These are phyloP conservation scores for Diplosphaera chodatii DNA, from an alignment of 139 green algal species.

Conservation along the genomic window DNA sequence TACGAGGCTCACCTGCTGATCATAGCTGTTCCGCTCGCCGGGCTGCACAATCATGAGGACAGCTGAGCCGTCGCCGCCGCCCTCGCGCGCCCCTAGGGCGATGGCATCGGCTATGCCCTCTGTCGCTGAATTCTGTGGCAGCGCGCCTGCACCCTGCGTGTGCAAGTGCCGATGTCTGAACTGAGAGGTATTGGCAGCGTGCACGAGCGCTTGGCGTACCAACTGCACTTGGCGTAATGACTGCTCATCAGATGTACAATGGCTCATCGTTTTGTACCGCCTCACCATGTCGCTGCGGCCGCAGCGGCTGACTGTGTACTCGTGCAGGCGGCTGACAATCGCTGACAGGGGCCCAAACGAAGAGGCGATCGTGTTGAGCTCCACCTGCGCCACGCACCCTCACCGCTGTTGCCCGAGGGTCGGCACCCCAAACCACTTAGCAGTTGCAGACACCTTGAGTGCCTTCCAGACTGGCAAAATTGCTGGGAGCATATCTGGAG, in stretches of 20 bases:
- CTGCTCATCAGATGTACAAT: too few species aligned
- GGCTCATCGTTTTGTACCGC: too few species aligned
- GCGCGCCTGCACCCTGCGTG: constrained; percentile 22
- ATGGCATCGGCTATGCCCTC: constrained; percentile 47
- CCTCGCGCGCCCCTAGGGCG: constrained; percentile 36
- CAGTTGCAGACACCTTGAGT: too few species aligned
- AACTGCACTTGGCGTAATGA: too few species aligned
- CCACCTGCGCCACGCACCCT: constrained; percentile 75
- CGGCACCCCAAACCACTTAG: too few species aligned
- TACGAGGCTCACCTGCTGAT: constrained; percentile 61
- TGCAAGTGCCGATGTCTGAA: too few species aligned
- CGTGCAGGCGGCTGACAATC: constrained; percentile 62
- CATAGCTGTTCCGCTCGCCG: constrained; percentile 85
- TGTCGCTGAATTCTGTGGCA: constrained; percentile 71
- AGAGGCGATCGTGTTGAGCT: constrained; percentile 98
- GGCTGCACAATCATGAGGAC: constrained; percentile 93
- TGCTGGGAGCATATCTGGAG: too few species aligned
- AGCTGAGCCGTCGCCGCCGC: constrained; percentile 13
- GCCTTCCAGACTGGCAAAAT: too few species aligned
- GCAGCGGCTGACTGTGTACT: constrained; percentile 36
- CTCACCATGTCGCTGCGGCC: not conserved
- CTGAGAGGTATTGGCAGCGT: too few species aligned
- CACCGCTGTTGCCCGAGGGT: too few species aligned
- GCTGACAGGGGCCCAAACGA: constrained; percentile 85
- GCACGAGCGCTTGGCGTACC: too few species aligned